Evolutionary conservation across 768 basidiomycete species (phyloP), one percentile per base, ranked within the genome.

Genomic region (Gymnopilus dilepis): DNA sequence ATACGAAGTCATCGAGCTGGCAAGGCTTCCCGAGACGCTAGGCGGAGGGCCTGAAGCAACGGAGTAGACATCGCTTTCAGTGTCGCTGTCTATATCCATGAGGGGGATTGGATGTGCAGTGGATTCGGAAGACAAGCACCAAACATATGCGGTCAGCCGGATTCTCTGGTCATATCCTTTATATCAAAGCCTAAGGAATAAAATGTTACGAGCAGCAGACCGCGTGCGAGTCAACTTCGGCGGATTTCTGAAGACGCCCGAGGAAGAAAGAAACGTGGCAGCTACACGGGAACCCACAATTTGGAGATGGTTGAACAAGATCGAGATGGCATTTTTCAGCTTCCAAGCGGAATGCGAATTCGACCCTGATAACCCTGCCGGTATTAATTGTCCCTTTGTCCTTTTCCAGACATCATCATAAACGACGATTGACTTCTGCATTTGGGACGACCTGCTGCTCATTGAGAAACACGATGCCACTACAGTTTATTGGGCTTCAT

Each of bases 1-100:
- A 54, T 80, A 76, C 15, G 90, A 89, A 1, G 88, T 90, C 22
- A 74, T 74, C 0, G 89, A 86, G 68, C 78, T 75, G 12, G 65
- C 76, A 8, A 70, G 64, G 51, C 80, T 83, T 30, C 72, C 75
- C 6, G 77, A 65, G 1, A 72, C 56, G 64, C 74, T 79, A 65
- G 80, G 78, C 6, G 72, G 67, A 38, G 79, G 73, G 22, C 78
- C 67, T 34, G 83, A 81, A 40, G 77, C 67, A 58, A 79, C 69
- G 1, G 84, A 87, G 42, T 76, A 75, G 43, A 71, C 53, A 56
- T 84, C 84, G 60, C 78, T 81, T 63, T 80, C 81, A 61, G 80
- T 78, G 73, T 84, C 86, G 59, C 78, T 79, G 67, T 74, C 70
- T 61, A 63, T 31, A 57, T 64, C 65, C 61, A 64, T 61, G 57